Base-by-base conservation (phyloP, 2,329 filamentous ascomycete species). In the Hypoxylon sp. region DNA sequence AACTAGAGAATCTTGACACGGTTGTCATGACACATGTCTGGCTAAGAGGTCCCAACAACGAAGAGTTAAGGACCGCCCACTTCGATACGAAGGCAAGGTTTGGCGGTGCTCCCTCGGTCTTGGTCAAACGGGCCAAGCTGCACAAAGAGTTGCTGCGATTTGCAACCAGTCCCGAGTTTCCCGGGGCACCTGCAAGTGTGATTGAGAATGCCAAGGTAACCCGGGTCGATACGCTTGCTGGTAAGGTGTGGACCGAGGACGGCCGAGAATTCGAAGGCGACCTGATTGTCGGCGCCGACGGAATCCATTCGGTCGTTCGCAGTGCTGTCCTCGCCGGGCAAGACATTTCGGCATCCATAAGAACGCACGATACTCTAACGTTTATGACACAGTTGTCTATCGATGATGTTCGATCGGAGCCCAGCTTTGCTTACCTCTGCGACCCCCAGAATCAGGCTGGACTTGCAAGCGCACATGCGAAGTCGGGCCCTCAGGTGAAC, bases 201-300 rank as follows among this genome's bases (percentile, higher is more conserved):
- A 32, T 69, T 56, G 4, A 65, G 39, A 70, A 67, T 60, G 51
- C 62, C 46, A 71, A 70, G 61, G 70, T 73, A n/a, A 45, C 66
- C n/a, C 46, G 59, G 34, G 70, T 74, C 27, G 70, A 74, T 34
- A 34, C 61, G 4, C 48, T 47, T 23, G 69, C 67, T 8, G 69
- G 71, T 5, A 69, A 66, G 29, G 63, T 72, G 21, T 68, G 67
- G 43, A 68, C 68, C 2, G 63, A 68, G n/a, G 67, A 72, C 34
- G 72, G 66, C 27, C 61, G 39, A 25, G 46, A 58, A 21, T 69
- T 66, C 37, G 56, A 70, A 39, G 70, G 67, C 16, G 70, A 73
- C 53, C 30, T 74, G 9, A 70, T 74, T 14, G 41, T 74, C 34
- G 71, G 71, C 0, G 71, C 72, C 16, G 71, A 74, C 34, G 71